Evolutionary conservation across 768 basidiomycete species (phyloP), one percentile per base, ranked within the genome.

Genomic region (Hericium rajendrae): DNA sequence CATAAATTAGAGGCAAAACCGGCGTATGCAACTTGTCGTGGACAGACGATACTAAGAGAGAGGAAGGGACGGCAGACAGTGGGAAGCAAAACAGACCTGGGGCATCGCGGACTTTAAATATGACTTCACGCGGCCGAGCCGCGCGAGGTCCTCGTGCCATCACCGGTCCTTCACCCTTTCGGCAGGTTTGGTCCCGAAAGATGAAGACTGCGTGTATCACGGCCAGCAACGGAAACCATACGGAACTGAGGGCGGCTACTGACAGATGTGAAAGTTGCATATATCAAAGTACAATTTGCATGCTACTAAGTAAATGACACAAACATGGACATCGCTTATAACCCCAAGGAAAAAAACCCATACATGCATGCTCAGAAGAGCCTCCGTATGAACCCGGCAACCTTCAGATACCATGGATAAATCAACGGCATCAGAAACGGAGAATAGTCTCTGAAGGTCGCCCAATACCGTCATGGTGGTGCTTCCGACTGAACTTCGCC

Each of bases 401-500:
- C 60, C 62, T 63, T 61, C 55, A 58, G 60, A 57, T 63, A 61
- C 60, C 52, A 62, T 32, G 50, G 50, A 43, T 56, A 61, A 38
- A 57, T 16, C 5, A 56, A 43, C 40, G 49, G 49, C 15, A 41
- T 32, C 38, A 57, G 0, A 51, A 54, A 58, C 32, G 41, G 54
- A 38, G 60, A 50, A 13, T 59, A 22, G 11, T 40, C 22, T 50
- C 57, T 48, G 43, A 63, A 61, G 62, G 57, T 62, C 57, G 62
- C 62, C 62, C 62, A 56, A 53, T 56, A 55, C 60, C 62, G 48
- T 63, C 60, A 63, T 52, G 12, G 60, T 20, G 26, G 56, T 12
- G n/a, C 48, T 8, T 18, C 20, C 38, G 49, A 26, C 5, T 22
- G 26, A 5, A 24, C 13, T 11, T 49, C 54, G 3, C 32, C 16